Base-by-base conservation (phyloP, 352 stramenopile species). In the Pythium dissimile region DNA sequence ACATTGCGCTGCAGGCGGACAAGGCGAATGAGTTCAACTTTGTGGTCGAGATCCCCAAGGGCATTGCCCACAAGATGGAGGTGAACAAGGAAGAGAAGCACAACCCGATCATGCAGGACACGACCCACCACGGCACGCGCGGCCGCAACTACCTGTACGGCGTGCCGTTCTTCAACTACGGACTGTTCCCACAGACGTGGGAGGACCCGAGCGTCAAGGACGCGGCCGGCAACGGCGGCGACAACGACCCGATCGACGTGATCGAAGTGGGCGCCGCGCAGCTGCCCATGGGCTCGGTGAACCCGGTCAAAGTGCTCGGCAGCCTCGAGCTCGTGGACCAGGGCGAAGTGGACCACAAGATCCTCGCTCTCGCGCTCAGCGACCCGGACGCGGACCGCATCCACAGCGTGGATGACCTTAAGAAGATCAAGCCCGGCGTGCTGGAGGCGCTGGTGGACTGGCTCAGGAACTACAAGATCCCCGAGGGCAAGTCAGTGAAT, bases 241-340 rank as follows among this genome's bases (percentile, higher is more conserved):
- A 99, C 73, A 99, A 99, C 62, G 97, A 99, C 71, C 97, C 97
- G 20, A 73, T 99, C 35, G 97, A 99, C 71, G 96, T 99, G n/a
- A 98, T 99, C 62, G 97, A 99, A 67, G 80, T 99, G 41, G 97
- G 97, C 41, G 72, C 69, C 15, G 72, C 75, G 44, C 88, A 92
- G 56, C 66, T 99, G 20, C 47, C 79, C 5, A 98, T 99, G 84
- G 97, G 97, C 26, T 97, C 88, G 16, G 86, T 99, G 30, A 96
- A 95, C 39, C 84, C 85, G n/a, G 97, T 98, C 41, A 98, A 98
- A 66, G 90, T 99, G 23, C 82, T 99, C n/a, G 96, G 97, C 38
- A 96, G 94, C 24, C 66, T 99, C 1, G 95, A 98, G 67, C 82
- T 99, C 11, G 98, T 99, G 49, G 97, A 99, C 67, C 92, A 99